A percentile compares a stretch with the other conserved stretches of the same genome.
These are phyloP conservation scores for Teratosphaeria destructans DNA, from an alignment of 2,329 filamentous ascomycete species.

Conservation along the genomic window DNA sequence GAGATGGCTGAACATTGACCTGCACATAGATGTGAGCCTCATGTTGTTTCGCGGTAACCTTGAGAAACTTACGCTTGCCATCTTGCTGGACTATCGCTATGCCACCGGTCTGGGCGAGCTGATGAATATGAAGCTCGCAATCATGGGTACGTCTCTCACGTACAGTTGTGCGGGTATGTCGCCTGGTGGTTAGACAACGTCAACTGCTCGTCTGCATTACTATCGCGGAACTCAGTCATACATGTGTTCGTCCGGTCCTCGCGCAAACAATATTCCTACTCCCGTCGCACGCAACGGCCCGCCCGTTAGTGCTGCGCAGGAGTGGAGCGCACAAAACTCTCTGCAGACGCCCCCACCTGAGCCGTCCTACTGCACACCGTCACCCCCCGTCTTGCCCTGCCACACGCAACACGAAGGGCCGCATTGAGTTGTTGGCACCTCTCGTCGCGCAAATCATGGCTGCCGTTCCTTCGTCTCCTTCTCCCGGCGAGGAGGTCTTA, in stretches of 20 bases:
- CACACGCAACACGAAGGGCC: background rate
- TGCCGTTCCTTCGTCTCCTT: background rate
- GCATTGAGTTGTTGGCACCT: background rate
- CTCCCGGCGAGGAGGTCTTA: background rate
- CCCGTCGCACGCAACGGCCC: background rate
- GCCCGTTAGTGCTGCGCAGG: background rate
- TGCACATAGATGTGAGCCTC: constrained; percentile 11
- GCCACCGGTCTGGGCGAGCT: constrained; percentile 23
- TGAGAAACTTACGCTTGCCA: constrained; percentile 1
- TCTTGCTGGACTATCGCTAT: constrained; percentile 7
- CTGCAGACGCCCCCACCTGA: background rate
- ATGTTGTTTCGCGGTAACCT: background rate
- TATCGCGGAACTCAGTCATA: background rate
- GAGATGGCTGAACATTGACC: constrained; percentile 47
- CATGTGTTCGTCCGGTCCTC: background rate
- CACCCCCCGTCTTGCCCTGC: background rate
- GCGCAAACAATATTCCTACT: background rate
- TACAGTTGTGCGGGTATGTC: background rate
- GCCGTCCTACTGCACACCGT: background rate
- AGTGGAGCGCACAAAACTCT: background rate
- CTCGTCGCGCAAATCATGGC: background rate
- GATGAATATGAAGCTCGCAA: constrained; percentile 20
- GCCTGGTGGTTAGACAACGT: background rate
- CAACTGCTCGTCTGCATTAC: background rate
- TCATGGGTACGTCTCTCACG: constrained; percentile 1